Evolutionary conservation across 352 stramenopile genomes (phyloP).

Genomic region (Phytophthora fragariaefolia): DNA sequence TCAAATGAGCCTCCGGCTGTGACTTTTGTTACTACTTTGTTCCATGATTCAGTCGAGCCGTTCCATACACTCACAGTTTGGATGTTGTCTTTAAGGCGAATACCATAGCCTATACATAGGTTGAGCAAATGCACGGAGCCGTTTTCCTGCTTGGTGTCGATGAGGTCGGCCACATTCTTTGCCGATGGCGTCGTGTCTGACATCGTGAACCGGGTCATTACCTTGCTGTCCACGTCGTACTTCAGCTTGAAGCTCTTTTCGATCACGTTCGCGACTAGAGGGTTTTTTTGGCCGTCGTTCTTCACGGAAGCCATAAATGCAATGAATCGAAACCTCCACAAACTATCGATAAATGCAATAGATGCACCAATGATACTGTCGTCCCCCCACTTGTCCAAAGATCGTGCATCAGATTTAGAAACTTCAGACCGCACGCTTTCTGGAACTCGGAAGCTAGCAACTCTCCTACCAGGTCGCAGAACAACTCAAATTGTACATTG

Average conservation of each 20-base stretch:
- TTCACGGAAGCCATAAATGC: background rate
- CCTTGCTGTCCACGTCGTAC: background rate
- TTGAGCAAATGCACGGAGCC: slow-evolving; percentile 19
- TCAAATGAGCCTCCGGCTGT: background rate
- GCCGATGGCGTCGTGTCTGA: background rate
- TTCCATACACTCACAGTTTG: background rate
- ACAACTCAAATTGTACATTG: slow-evolving; percentile 7
- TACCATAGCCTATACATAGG: slow-evolving; percentile 17
- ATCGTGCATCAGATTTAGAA: slow-evolving; percentile 10
- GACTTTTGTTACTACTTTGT: slow-evolving; percentile 1
- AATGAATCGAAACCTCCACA: slow-evolving; percentile 3
- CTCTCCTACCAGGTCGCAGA: slow-evolving; percentile 6
- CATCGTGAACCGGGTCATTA: background rate
- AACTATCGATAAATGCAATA: slow-evolving; percentile 5
- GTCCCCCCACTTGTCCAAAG: slow-evolving; percentile 13
- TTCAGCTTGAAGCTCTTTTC: background rate
- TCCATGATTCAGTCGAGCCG: background rate
- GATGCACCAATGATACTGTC: slow-evolving; percentile 14
- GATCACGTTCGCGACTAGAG: background rate
- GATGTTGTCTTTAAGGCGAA: slow-evolving; percentile 22
- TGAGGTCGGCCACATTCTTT: slow-evolving; percentile 1
- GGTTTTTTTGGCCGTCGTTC: background rate
- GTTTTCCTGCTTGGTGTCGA: slow-evolving; percentile 16
- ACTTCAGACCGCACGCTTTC: slow-evolving; percentile 1
- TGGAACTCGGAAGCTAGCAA: background rate